These are phyloP conservation scores for Penicillium thymicola DNA, from an alignment of 2,329 filamentous ascomycete genomes.

Conservation along the genomic window DNA sequence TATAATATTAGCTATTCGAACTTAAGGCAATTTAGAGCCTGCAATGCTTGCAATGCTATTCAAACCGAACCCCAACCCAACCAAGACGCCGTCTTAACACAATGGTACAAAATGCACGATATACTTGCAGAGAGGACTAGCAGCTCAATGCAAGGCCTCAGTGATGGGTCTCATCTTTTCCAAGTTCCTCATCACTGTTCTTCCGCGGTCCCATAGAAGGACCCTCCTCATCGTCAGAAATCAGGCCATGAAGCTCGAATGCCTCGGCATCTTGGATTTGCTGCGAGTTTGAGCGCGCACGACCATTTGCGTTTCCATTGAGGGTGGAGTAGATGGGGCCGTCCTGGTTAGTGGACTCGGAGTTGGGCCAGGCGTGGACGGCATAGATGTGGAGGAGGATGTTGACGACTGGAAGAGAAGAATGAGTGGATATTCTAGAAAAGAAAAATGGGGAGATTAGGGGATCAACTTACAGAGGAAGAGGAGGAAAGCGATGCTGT, in stretches of 20 bases:
- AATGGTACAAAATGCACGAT: conserved; percentile 2
- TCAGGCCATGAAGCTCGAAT: conserved; percentile 87
- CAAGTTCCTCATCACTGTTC: conserved; percentile 31
- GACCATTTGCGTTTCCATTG: conserved; percentile 41
- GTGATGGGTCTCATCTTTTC: conserved; percentile 15
- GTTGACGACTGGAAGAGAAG: conserved; percentile 59
- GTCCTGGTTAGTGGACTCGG: conserved; percentile 22
- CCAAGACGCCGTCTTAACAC: conserved; percentile 2
- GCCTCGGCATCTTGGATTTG: conserved; percentile 79
- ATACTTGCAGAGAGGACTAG: not conserved
- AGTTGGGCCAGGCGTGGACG: conserved; percentile 52
- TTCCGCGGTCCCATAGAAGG: conserved; percentile 29
- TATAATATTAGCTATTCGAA: not conserved
- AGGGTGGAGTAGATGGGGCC: conserved; percentile 15
- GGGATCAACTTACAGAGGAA: conserved; percentile 67
- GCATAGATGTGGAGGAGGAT: conserved; percentile 84
- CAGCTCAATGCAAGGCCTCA: not conserved
- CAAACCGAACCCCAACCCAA: not conserved
- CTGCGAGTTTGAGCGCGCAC: conserved; percentile 40
- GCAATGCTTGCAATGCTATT: not conserved
- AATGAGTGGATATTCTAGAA: conserved; percentile 7
- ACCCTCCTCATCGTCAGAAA: conserved; percentile 77
- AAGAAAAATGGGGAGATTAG: not conserved
- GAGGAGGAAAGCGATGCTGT: conserved; percentile 81
- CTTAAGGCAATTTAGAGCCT: not conserved